Evolutionary conservation across 2,329 filamentous ascomycete species (phyloP).

Genomic region (Teratosphaeria nubilosa): DNA sequence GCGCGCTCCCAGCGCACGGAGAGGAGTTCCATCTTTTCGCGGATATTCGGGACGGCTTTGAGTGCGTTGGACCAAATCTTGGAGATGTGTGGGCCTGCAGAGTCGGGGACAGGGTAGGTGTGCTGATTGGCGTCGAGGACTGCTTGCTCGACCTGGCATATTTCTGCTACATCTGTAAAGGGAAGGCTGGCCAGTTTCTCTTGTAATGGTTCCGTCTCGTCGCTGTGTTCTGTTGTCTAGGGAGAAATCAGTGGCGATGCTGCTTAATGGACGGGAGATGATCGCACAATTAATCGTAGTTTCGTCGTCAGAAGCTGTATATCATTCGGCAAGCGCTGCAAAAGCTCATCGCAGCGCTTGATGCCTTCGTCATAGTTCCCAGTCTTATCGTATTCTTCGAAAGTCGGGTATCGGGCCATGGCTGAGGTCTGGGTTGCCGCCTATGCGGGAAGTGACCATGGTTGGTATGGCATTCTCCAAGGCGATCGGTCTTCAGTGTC

Average conservation of each 20-base stretch:
- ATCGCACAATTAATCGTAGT: constrained; percentile 15
- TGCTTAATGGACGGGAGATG: not conserved
- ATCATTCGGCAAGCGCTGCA: constrained; percentile 21
- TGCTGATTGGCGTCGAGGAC: constrained; percentile 15
- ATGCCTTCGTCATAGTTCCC: constrained; percentile 23
- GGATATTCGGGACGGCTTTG: not conserved
- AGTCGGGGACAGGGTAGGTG: constrained; percentile 16
- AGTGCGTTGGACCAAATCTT: constrained; percentile 24
- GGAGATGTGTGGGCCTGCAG: constrained; percentile 18
- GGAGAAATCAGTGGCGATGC: not conserved
- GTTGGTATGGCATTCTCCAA: not conserved
- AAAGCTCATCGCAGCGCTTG: constrained; percentile 22
- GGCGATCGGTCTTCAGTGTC: not conserved
- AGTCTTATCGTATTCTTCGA: constrained; percentile 21
- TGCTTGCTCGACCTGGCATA: constrained; percentile 20
- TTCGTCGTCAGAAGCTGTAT: constrained; percentile 22
- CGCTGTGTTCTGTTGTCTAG: not conserved
- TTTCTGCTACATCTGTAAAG: constrained; percentile 16
- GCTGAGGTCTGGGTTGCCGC: constrained; percentile 1
- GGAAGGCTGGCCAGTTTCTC: constrained; percentile 15
- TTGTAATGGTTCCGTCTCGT: constrained; percentile 13
- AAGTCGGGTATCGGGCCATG: constrained; percentile 25
- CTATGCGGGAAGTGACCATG: not conserved
- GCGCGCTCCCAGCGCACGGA: constrained; percentile 21
- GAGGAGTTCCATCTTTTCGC: constrained; percentile 18